Base-by-base conservation (phyloP, 306 rosid genomes). In the Erythrophleum fordii region DNA sequence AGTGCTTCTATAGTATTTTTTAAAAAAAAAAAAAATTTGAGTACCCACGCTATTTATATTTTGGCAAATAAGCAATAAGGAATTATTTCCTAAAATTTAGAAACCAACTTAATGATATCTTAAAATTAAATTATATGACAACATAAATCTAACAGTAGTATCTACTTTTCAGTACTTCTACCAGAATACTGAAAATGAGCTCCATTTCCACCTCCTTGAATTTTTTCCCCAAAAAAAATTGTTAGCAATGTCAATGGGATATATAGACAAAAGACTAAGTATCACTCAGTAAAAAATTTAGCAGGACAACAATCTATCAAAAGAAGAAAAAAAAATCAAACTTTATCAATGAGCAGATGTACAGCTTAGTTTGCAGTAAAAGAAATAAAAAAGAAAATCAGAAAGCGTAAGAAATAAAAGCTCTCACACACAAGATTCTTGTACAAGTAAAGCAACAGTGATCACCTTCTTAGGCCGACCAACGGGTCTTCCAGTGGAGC, bases 381-480 rank as follows among this genome's bases (percentile, higher is more conserved):
- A 51, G 51, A 60, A 29, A 18, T 26, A 18, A 31, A 64, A 35
- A 3, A 39, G 17, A 44, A 39, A 68, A 65, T 10, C 23, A 64
- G 8, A 69, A 45, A 11, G 3, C 41, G 0, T 18, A 14, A 65
- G 2, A 10, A 28, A 60, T 11, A 3, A 8, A 53, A 10, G 6
- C 66, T 16, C n/a, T 14, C 18, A 13, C 52, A 23, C 53, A 39
- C 4, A 5, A 76, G n/a, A 35, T 58, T 76, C 0, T 25, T 16
- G 4, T 28, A 16, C 60, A 37, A 34, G 22, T 34, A 37, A 58
- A 11, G 25, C 42, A 8, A 41, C 4, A 11, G 3, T 6, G 3
- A 35, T 76, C 81, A 94, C 98, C 98, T 94, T 93, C 85, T 34
- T 91, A 0, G 98, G 98, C 34, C 98, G 90, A 8, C 98, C 98